Base-by-base conservation (phyloP, 176 grass and related monocot species). In the Oryza coarctata region DNA sequence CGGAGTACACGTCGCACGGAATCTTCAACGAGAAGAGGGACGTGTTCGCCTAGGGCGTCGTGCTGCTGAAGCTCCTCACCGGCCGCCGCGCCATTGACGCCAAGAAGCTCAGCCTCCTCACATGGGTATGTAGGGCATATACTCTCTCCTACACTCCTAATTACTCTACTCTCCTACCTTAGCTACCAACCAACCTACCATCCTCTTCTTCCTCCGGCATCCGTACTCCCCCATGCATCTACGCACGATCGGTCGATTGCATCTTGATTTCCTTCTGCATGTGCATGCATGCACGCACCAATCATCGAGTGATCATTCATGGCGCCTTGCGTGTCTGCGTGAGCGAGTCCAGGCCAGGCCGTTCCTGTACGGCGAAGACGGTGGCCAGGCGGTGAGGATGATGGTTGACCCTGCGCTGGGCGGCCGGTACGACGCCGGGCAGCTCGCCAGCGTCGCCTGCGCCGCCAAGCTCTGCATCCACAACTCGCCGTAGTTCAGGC, bases 11-110 rank as follows among this genome's bases (percentile, higher is more conserved):
- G 4, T 93, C 83, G 61, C 84, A 98, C 41, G 95, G 95, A 44
- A 87, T 98, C 40, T 78, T 98, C 73, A 89, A 91, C 72, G 95
- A 93, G 88, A 98, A 95, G 87, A 98, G 86, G 4, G 92, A 93
- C 70, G 85, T 95, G 55, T 95, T 83, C 77, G 84, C 92, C 13
- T 89, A 73, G 38, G 96, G 96, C 52, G 89, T 98, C 73, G 70
- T 95, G 12, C 75, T 93, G 20, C 87, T 95, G 2, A 90, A 98
- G 83, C 86, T 91, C 75, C 70, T 93, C 65, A 85, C 90, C 3
- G 96, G 96, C 57, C 87, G 87, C 8, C 85, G 65, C 64, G 92
- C 92, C 31, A 23, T 98, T 15, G 90, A 91, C 32, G 43, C 79
- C 58, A 84, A 83, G 13, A 91, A 85, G 75, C 82, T 85, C 36